Evolutionary conservation across 2,329 filamentous ascomycete species (phyloP), one percentile per base, ranked within the genome.

Genomic region (Botrytis fragariae): DNA sequence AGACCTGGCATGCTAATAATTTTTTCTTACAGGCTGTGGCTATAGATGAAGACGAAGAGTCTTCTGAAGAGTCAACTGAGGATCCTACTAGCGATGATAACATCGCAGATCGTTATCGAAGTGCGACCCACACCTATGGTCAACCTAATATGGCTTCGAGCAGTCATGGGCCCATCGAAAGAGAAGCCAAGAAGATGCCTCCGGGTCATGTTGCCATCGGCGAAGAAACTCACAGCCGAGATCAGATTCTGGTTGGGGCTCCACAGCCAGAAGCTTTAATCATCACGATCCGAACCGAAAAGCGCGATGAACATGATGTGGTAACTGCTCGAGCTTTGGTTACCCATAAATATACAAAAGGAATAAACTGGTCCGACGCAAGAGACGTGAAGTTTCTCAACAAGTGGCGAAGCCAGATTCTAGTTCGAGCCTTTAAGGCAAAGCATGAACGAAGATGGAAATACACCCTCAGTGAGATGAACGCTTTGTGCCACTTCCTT

Each of bases 351-450:
- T 70, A 61, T 5, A 44, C 29, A 25, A 22, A 18, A 9, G 16
- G 32, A 25, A 29, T 70, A 20, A 22, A 62, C 25, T 70, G 51
- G 51, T 7, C 35, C 9, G 10, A 42, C n/a, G 42, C 14, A 8
- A 35, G 4, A 22, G 32, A 12, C 1, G 32, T 70, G 14, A 61
- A n/a, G 12, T 16, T 5, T n/a, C 29, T 70, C 22, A 70, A 70
- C 25, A 70, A 70, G 42, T 70, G 68, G 68, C 51, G 68, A 12
- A 29, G 14, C 7, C 68, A 70, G 29, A 61, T 70, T 6, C 22
- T 70, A 14, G 16, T 32, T 20, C 37, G 68, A 61, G 12, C 25
- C 12, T 35, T 70, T 12, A 57, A 42, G 5, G 7, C 16, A 35
- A 70, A 70, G 37, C 9, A 9, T 7, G 37, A 10, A 4, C 32